Conservation (phyloP, 1,284 basidiomycete species). For the Irpex sp. region DNA sequence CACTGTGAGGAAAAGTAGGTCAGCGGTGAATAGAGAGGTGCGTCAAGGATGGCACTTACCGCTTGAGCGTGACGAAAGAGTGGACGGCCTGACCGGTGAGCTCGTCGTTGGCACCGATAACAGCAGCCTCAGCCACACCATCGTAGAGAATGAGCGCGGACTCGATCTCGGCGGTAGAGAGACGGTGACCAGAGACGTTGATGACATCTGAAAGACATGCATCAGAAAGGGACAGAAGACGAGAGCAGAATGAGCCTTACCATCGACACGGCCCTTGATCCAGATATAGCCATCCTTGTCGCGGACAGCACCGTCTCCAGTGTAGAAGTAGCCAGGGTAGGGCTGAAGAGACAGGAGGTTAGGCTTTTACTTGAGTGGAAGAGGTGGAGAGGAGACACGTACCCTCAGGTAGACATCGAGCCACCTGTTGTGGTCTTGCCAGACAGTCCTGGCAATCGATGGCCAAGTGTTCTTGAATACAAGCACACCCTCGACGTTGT, state of each 20-base stretch:
- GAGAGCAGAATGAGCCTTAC: constrained; percentile 38
- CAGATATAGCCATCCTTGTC: constrained; percentile 96
- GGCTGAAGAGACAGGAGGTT: constrained; percentile 34
- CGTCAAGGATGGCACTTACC: constrained; percentile 13
- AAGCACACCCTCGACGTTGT: constrained; percentile 89
- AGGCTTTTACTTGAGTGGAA: not conserved
- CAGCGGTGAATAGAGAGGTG: not conserved
- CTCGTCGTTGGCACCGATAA: constrained; percentile 87
- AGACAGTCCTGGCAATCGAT: constrained; percentile 92
- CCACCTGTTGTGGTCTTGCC: constrained; percentile 77
- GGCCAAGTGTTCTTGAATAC: constrained; percentile 90
- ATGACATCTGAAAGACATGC: no score
- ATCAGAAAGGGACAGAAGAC: no score
- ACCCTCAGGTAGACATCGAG: constrained; percentile 93
- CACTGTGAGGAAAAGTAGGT: constrained; percentile 39
- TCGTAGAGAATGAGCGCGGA: constrained; percentile 91
- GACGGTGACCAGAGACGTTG: constrained; percentile 94
- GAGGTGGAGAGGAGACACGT: constrained; percentile 5
- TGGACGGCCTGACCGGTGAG: constrained; percentile 87
- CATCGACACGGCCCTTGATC: constrained; percentile 98
- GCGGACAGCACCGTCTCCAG: constrained; percentile 92
- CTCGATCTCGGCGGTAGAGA: constrained; percentile 98
- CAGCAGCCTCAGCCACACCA: constrained; percentile 90
- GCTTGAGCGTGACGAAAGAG: constrained; percentile 76
- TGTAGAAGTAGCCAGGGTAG: constrained; percentile 89